phyloP scores from a whole-genome alignment of 768 basidiomycete species.

The Suillus cothurnatus region DNA sequence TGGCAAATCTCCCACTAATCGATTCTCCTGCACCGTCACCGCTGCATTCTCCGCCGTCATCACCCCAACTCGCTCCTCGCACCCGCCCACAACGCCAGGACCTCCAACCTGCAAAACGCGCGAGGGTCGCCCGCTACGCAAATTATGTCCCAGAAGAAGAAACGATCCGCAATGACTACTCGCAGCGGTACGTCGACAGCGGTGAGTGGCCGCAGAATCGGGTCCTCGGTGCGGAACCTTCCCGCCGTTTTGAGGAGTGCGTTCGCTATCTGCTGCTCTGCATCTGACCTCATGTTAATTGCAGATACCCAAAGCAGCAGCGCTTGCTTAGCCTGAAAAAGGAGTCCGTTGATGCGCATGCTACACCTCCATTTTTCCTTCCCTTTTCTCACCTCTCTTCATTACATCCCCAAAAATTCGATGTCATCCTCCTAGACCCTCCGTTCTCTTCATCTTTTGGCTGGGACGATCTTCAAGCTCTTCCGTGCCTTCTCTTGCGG shows the following conservation, averaged over 20 bases:
- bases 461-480: slow-evolving; percentile 81
- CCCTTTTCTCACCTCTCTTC: slow-evolving; percentile 56
- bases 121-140: slow-evolving; percentile 64
- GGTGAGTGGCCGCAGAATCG: slow-evolving; percentile 95
- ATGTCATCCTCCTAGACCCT: slow-evolving; percentile 89
- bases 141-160: slow-evolving; percentile 95
- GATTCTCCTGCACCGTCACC: slow-evolving; percentile 57
- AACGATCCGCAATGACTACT: slow-evolving; percentile 95
- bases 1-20: slow-evolving; percentile 60
- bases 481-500: slow-evolving; percentile 84
- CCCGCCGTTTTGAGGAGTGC: slow-evolving; percentile 92
- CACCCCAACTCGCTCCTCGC: slow-evolving; percentile 40
- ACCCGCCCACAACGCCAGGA: slow-evolving; percentile 48
- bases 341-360: slow-evolving; percentile 65
- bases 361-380: slow-evolving; percentile 76
- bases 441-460: slow-evolving; percentile 85
- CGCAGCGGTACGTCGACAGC: slow-evolving; percentile 84
- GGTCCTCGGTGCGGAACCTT: slow-evolving; percentile 87
- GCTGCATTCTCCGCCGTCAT: slow-evolving; percentile 49
- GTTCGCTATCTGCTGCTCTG: slow-evolving; percentile 29
- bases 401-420: slow-evolving; percentile 75
- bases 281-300: slow-evolving; percentile 8
- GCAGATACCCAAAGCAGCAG: slow-evolving; percentile 93
- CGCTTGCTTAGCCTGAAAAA: slow-evolving; percentile 84
- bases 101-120: slow-evolving; percentile 71